Conservation (phyloP, 257 asterid species). For the Solanum boliviense region DNA sequence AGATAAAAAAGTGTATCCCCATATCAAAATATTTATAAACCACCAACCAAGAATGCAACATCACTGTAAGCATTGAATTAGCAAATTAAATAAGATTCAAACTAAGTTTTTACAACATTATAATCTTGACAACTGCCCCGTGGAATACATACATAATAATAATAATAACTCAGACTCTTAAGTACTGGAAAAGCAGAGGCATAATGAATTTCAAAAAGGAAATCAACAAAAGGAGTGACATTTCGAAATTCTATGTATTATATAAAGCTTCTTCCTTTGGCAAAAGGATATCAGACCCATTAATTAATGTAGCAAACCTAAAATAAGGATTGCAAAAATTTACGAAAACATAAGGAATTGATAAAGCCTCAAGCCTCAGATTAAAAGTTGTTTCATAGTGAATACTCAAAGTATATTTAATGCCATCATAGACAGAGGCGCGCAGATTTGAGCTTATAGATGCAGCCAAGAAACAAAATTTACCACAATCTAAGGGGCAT, state of each 20-base stretch:
- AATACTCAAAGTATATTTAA: slow-evolving; percentile 56
- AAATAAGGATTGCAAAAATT: not conserved
- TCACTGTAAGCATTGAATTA: not conserved
- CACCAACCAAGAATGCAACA: not conserved
- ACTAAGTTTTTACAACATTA: not conserved
- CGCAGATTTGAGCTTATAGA: not conserved
- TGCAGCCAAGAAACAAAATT: not conserved
- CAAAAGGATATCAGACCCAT: not conserved
- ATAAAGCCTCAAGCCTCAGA: slow-evolving; percentile 34
- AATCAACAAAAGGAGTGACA: not conserved
- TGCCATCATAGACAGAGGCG: slow-evolving; percentile 39
- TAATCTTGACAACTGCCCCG: not conserved
- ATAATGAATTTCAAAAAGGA: not conserved
- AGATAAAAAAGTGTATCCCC: not conserved
- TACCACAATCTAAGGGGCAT: not conserved
- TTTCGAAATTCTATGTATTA: not conserved
- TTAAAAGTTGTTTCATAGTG: slow-evolving; percentile 17
- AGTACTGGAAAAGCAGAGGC: not conserved
- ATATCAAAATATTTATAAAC: not conserved
- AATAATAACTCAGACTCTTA: not conserved
- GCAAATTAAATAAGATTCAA: not conserved
- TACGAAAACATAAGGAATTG: not conserved
- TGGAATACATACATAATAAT: not conserved
- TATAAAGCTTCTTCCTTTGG: not conserved
- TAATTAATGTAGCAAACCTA: not conserved